Conservation (phyloP, 805 yeast genomes). For the Wickerhamiella qilinensis region DNA sequence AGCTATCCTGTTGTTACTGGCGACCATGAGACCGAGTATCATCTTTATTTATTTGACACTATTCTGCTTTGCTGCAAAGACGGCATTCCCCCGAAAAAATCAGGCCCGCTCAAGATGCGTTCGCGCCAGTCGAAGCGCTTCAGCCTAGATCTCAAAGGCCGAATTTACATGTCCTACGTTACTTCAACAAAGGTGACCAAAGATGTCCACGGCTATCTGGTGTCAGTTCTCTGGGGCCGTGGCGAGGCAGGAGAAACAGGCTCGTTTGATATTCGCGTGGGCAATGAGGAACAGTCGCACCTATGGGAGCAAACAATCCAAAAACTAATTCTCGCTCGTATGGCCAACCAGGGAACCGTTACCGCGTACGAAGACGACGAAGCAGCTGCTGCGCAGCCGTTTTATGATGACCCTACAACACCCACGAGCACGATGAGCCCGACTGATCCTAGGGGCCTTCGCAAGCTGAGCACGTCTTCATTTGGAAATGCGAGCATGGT, state of each 20-base stretch:
- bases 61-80: slow-evolving; percentile 52
- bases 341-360: background rate
- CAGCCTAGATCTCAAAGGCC: slow-evolving; percentile 50
- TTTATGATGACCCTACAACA: slow-evolving; percentile 7
- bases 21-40: slow-evolving; percentile 72
- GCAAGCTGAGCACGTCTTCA: slow-evolving; percentile 5
- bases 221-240: slow-evolving; percentile 22
- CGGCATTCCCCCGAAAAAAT: slow-evolving; percentile 32
- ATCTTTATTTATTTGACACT: slow-evolving; percentile 74
- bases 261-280: slow-evolving; percentile 63
- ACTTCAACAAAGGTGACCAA: slow-evolving; percentile 26
- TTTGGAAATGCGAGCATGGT: background rate
- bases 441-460: background rate
- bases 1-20: slow-evolving; percentile 37
- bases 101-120: slow-evolving; percentile 35
- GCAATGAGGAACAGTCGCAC: slow-evolving; percentile 64
- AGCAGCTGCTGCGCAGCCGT: slow-evolving; percentile 8
- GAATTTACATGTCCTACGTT: slow-evolving; percentile 62
- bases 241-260: slow-evolving; percentile 73
- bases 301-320: slow-evolving; percentile 49
- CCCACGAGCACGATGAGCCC: background rate
- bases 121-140: slow-evolving; percentile 14
- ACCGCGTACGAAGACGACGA: slow-evolving; percentile 6
- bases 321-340: slow-evolving; percentile 3
- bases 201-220: slow-evolving; percentile 17